phyloP scores from a whole-genome alignment of 164 flowering plant species.

The Santalum album region DNA sequence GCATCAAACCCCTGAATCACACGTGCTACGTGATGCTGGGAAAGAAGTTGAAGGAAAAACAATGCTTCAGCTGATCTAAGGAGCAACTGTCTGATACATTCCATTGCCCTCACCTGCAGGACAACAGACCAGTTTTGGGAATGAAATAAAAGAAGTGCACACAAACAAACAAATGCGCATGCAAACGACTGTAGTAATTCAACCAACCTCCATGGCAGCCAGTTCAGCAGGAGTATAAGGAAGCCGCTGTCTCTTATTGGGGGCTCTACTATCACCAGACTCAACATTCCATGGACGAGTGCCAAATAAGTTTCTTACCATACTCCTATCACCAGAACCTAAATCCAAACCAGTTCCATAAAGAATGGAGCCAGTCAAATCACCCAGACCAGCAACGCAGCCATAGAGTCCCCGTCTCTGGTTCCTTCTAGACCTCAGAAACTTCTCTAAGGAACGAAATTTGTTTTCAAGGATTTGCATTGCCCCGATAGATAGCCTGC shows the following conservation, averaged over 20 bases:
- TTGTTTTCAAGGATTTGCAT: constrained; percentile 90
- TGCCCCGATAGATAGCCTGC: constrained; percentile 70
- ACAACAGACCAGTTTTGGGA: constrained; percentile 7
- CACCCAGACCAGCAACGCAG: constrained; percentile 88
- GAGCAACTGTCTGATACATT: constrained; percentile 85
- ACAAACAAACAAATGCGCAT: background rate
- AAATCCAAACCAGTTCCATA: constrained; percentile 56
- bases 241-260: constrained; percentile 80
- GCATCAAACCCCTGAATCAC: constrained; percentile 68
- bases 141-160: background rate
- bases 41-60: constrained; percentile 78
- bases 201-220: constrained; percentile 89
- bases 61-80: constrained; percentile 90
- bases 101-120: constrained; percentile 90
- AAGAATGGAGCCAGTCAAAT: constrained; percentile 78
- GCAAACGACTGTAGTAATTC: background rate
- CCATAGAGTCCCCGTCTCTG: constrained; percentile 96
- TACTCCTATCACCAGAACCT: constrained; percentile 53
- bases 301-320: constrained; percentile 74
- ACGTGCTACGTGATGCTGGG: constrained; percentile 79
- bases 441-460: constrained; percentile 80
- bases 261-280: constrained; percentile 34
- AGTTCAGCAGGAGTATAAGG: constrained; percentile 87
- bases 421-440: constrained; percentile 75
- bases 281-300: constrained; percentile 52